Base-by-base conservation (phyloP, 2,329 filamentous ascomycete species). In the Epichloe typhina region DNA sequence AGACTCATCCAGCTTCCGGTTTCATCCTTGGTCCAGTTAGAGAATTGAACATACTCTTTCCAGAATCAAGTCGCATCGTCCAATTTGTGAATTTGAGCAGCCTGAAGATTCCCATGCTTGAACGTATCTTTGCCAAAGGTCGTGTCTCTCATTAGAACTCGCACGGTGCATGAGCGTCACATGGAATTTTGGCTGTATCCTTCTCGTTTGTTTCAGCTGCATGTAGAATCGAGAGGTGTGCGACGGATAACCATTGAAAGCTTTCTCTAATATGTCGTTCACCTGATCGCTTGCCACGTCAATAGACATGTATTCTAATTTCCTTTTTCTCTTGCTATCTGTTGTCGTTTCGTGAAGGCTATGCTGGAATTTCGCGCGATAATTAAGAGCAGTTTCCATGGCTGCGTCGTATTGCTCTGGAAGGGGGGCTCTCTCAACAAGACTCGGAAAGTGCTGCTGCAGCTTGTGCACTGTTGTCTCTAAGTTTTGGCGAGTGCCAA, bases 141-240 rank as follows among this genome's bases (percentile, higher is more conserved):
- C 77, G 0, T 82, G 76, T 55, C 83, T 67, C 33, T 83, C 69
- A 40, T 73, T 72, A 9, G 79, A 71, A 3, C 71, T 72, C 11
- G 83, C 81, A 45, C 84, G 83, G 66, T 98, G 93, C 65, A 96
- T 88, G 39, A 98, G 77, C 0, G 93, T 98, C 52, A 98, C 87
- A 64, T 98, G 93, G 65, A 97, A 98, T 40, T 82, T 76, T n/a
- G 76, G 63, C 66, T 97, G 91, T 5, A 97, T 69, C 50, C 93
- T 86, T 19, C 83, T 77, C 2, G 75, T 77, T 57, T 84, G 76
- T 64, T 85, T 79, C 36, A 98, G 76, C 52, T 87, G 79, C 59
- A 77, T 79, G 71, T 86, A 98, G 61, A 95, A 83, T 8, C 61
- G 62, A 35, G 63, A 62, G 7, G 48, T 59, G 4, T 80, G 67